Base-by-base conservation (phyloP, 345 rosid genomes). In the Geranium rotundifolium region DNA sequence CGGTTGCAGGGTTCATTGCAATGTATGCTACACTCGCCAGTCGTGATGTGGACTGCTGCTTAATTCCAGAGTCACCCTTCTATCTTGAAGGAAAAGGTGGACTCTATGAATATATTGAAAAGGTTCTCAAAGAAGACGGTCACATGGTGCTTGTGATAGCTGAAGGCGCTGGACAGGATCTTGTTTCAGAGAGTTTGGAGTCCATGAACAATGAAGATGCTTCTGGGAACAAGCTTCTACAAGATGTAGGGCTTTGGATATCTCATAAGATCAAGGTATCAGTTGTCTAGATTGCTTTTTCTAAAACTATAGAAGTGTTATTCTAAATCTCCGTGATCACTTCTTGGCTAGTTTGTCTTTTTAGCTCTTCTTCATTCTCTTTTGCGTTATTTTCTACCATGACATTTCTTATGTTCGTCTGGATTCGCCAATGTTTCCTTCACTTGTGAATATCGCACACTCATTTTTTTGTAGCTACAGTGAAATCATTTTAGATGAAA, bases 51-150 rank as follows among this genome's bases (percentile, higher is more conserved):
- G 95, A 90, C 69, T 87, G 95, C 74, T 90, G 97, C 73, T 81
- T 90, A 83, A 90, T 90, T 74, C 97, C 97, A 2, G 97, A 90
- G 77, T 90, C 95, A 64, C 90, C 95, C 20, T 90, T 90, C 81
- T 87, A 79, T 74, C 91, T 90, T 7, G 90, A 90, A 77, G 97
- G 92, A 70, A 74, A 77, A 46, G 95, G 97, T 65, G 97, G 97
- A 58, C 92, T 90, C 31, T 82, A 63, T 69, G 85, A 85, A 73
- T 87, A 54, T 76, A 81, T 87, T n/a, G 76, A 66, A 29, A 82
- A 79, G 66, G 73, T 81, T 29, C 90, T 90, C 34, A 85, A 76
- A 69, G 91, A 87, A 75, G 76, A 78, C 55, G 97, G 90, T 49
- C 97, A 90, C 76, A 85, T 90, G 88, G 92, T 87, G 66, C 78